Percentiles rank a stretch among this genome's conserved stretches.
phyloP scores from a whole-genome alignment of 306 rosid genomes.

The Glycine latifolia region DNA sequence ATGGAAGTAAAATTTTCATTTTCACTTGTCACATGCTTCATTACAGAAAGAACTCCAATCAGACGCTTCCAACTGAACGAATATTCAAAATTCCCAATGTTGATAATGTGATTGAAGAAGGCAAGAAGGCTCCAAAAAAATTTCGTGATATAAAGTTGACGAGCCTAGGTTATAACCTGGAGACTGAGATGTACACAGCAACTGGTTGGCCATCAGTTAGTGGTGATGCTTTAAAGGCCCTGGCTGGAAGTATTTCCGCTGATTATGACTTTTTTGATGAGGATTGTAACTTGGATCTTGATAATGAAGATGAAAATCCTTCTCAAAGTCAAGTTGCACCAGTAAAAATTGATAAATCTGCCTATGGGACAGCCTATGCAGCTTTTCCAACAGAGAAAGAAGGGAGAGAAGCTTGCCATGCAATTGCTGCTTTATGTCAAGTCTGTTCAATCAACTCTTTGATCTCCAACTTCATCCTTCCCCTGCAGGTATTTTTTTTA shows the following conservation, averaged over 20 bases:
- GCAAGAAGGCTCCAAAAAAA: slow-evolving; percentile 76
- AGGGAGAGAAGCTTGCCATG: slow-evolving; percentile 95
- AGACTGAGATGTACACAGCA: slow-evolving; percentile 79
- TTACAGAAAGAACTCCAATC: slow-evolving; percentile 70
- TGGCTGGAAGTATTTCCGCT: slow-evolving; percentile 91
- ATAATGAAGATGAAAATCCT: slow-evolving; percentile 48
- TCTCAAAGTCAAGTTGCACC: slow-evolving; percentile 51
- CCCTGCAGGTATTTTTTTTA: slow-evolving; percentile 73
- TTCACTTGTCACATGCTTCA: slow-evolving; percentile 38
- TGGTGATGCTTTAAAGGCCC: slow-evolving; percentile 76
- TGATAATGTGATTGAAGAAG: slow-evolving; percentile 76
- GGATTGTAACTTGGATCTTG: slow-evolving; percentile 40
- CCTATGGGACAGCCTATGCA: slow-evolving; percentile 73
- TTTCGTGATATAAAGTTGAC: slow-evolving; percentile 65
- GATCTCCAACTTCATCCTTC: slow-evolving; percentile 95
- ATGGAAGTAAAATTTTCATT: slow-evolving; percentile 35
- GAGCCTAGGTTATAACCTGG: slow-evolving; percentile 54
- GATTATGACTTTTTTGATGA: slow-evolving; percentile 69
- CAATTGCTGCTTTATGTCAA: slow-evolving; percentile 95
- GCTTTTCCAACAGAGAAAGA: slow-evolving; percentile 69
- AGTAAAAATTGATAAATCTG: slow-evolving; percentile 55
- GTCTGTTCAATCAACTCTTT: slow-evolving; percentile 93
- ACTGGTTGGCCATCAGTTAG: slow-evolving; percentile 97
- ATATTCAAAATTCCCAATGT: slow-evolving; percentile 76
- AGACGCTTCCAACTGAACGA: slow-evolving; percentile 69